Evolutionary conservation across 768 basidiomycete genomes (phyloP).

Genomic region (Phylloporus sp.): DNA sequence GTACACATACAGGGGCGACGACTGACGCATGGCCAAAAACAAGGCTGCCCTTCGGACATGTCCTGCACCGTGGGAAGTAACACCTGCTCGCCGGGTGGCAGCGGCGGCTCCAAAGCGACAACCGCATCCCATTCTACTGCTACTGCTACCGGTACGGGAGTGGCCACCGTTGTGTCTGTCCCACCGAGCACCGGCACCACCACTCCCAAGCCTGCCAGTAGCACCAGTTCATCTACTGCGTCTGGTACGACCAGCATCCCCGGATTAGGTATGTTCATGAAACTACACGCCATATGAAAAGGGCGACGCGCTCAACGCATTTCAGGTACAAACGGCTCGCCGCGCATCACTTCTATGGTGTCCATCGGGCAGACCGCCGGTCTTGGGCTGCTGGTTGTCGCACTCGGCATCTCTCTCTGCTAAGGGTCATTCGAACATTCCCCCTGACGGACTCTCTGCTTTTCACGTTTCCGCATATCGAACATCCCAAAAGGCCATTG

Average conservation of each 20-base stretch:
- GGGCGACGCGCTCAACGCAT: background rate
- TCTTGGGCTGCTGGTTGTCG: conserved; percentile 7
- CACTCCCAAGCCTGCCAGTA: background rate
- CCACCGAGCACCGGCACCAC: no score
- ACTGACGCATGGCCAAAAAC: background rate
- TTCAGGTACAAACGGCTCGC: background rate
- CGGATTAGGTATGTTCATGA: background rate
- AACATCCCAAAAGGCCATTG: background rate
- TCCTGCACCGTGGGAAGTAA: conserved; percentile 2
- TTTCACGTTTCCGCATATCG: background rate
- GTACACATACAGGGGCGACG: background rate
- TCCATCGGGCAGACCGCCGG: background rate
- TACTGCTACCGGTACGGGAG: no score
- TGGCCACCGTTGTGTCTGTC: no score
- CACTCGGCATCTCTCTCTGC: background rate
- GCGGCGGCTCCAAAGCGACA: conserved; percentile 6
- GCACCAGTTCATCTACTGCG: background rate
- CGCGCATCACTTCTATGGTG: conserved; percentile 4
- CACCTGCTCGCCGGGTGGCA: conserved; percentile 5
- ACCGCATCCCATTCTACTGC: no score
- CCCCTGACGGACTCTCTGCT: background rate
- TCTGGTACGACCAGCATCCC: background rate
- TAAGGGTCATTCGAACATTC: background rate
- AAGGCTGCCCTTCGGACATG: conserved; percentile 18
- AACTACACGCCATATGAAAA: background rate